Evolutionary conservation across 306 rosid species (phyloP).

Genomic region (Rosa chinensis): DNA sequence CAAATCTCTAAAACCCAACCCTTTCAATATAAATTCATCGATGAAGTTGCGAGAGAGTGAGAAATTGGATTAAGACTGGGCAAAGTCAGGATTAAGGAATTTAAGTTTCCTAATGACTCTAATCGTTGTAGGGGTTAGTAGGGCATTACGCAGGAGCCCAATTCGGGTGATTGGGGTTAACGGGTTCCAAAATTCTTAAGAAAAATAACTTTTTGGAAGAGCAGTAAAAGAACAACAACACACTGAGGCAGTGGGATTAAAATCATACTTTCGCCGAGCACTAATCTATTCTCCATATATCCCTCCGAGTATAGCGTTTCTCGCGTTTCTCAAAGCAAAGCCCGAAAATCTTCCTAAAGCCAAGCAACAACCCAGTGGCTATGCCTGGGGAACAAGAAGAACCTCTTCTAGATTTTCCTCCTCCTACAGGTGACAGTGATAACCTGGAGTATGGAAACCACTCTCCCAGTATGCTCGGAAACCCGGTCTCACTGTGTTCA

Average conservation of each 20-base stretch:
- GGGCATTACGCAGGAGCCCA: too few relatives aligned
- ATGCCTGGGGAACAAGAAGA: constrained; percentile 35
- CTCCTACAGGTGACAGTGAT: constrained; percentile 34
- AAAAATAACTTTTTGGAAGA: background rate
- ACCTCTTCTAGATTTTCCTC: constrained; percentile 32
- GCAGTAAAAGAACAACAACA: background rate
- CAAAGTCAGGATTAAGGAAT: too few relatives aligned
- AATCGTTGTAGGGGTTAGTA: too few relatives aligned
- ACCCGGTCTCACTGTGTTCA: constrained; percentile 23
- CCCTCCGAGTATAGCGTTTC: constrained; percentile 17
- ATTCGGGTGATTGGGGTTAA: too few relatives aligned
- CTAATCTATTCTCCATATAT: constrained; percentile 29
- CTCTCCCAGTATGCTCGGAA: constrained; percentile 48
- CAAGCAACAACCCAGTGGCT: constrained; percentile 41
- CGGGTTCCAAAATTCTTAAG: background rate
- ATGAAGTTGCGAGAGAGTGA: too few relatives aligned
- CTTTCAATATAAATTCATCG: too few relatives aligned
- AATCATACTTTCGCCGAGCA: background rate
- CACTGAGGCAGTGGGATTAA: background rate
- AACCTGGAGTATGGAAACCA: constrained; percentile 45
- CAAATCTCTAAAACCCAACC: too few relatives aligned
- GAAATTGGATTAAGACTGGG: too few relatives aligned
- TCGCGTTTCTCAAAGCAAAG: constrained; percentile 42
- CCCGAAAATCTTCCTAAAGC: constrained; percentile 55
- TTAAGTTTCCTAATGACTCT: too few relatives aligned